These are phyloP conservation scores for Hevea brasiliensis DNA, from an alignment of 345 rosid species.

Conservation along the genomic window DNA sequence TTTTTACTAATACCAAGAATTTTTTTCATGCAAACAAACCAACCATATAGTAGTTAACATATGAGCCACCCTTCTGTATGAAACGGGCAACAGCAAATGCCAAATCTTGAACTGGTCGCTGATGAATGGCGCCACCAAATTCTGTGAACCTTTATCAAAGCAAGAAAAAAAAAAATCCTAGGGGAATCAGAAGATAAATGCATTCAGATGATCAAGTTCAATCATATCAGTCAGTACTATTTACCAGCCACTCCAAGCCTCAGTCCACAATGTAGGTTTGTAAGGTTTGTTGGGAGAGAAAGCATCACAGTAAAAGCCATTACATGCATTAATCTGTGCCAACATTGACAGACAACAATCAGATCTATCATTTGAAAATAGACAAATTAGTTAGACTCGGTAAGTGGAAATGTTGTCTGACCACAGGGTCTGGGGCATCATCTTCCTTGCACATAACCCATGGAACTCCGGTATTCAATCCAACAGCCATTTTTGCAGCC, in stretches of 20 bases:
- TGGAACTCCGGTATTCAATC: constrained; percentile 85
- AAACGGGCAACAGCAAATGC: constrained; percentile 93
- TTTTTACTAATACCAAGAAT: background rate
- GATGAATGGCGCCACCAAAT: constrained; percentile 75
- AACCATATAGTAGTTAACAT: constrained; percentile 90
- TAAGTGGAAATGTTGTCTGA: constrained; percentile 29
- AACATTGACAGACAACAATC: constrained; percentile 23
- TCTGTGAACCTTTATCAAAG: constrained; percentile 64
- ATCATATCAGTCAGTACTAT: background rate
- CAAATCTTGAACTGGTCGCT: constrained; percentile 88
- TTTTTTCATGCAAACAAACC: constrained; percentile 22
- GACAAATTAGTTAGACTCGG: background rate
- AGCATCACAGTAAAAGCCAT: constrained; percentile 89
- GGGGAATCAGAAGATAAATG: constrained; percentile 8
- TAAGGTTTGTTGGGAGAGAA: constrained; percentile 85
- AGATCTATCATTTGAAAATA: background rate
- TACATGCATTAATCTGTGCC: constrained; percentile 81
- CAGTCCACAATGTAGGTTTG: constrained; percentile 95
- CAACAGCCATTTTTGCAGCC: constrained; percentile 97
- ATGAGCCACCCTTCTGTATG: constrained; percentile 89
- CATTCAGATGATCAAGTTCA: constrained; percentile 8
- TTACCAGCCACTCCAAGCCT: constrained; percentile 99
- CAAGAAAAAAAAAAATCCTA: constrained; percentile 1
- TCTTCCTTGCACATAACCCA: constrained; percentile 99
- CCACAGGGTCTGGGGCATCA: constrained; percentile 96